These are phyloP conservation scores for Vaccinium darrowii DNA, from an alignment of 148 eudicot species.

Conservation along the genomic window DNA sequence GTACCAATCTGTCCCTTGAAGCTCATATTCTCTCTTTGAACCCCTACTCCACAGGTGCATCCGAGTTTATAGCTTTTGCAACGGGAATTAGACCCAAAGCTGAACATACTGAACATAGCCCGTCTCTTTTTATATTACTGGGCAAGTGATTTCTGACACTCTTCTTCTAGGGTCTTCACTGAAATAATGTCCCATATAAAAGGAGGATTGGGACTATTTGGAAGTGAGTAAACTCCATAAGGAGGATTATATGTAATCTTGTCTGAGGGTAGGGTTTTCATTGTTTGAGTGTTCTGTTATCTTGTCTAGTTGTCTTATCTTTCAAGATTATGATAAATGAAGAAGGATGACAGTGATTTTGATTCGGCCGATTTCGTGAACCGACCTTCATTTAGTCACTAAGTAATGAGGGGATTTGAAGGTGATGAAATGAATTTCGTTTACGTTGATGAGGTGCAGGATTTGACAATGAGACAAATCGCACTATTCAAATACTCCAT, in stretches of 20 bases:
- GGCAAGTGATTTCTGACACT: neutral
- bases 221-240: slow-evolving; percentile 32
- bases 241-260: slow-evolving; percentile 51
- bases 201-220: slow-evolving; percentile 39
- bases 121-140: neutral
- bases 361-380: slow-evolving; percentile 72
- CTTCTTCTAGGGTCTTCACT: slow-evolving; percentile 38
- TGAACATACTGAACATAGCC: neutral
- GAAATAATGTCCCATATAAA: slow-evolving; percentile 76
- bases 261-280: slow-evolving; percentile 45
- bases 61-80: neutral
- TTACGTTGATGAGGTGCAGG: slow-evolving; percentile 87
- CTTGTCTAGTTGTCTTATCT: slow-evolving; percentile 24
- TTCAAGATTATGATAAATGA: slow-evolving; percentile 63
- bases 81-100: neutral
- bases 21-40: neutral
- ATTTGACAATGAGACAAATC: slow-evolving; percentile 69
- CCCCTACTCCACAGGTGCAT: neutral
- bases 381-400: slow-evolving; percentile 53
- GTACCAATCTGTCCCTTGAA: neutral
- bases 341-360: slow-evolving; percentile 50
- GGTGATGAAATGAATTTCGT: slow-evolving; percentile 66
- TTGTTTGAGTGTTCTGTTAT: slow-evolving; percentile 40
- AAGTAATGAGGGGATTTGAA: slow-evolving; percentile 28
- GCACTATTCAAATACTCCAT: slow-evolving; percentile 48